A percentile compares a stretch with the other conserved stretches of the same genome.
Evolutionary conservation across 306 rosid species (phyloP).

Genomic region (Corylus heterophylla): DNA sequence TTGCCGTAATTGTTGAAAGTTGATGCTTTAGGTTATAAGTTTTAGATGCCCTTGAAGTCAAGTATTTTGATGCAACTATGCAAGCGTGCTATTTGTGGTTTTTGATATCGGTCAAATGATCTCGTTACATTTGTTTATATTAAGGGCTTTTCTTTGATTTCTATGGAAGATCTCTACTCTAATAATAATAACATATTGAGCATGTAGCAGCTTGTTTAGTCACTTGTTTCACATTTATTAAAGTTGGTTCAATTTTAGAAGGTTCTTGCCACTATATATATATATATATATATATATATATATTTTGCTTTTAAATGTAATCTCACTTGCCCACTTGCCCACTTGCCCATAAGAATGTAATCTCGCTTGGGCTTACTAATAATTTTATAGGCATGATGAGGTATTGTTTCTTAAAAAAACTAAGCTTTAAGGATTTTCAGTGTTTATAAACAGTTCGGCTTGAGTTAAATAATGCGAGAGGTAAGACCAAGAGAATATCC

Average conservation of each 20-base stretch:
- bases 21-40: background rate
- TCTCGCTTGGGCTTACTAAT: background rate
- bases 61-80: background rate
- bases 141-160: background rate
- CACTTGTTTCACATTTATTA: background rate
- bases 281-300: no score
- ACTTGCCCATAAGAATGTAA: background rate
- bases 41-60: background rate
- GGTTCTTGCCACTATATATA: background rate
- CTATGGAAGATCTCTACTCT: background rate
- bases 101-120: background rate
- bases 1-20: background rate
- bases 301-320: background rate
- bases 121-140: background rate
- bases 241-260: background rate
- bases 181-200: background rate
- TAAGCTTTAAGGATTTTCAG: background rate
- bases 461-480: background rate
- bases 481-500: constrained; percentile 2
- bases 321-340: background rate
- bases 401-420: background rate
- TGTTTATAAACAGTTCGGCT: background rate
- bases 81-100: background rate
- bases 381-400: background rate
- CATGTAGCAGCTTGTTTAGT: background rate